Evolutionary conservation across 257 asterid genomes (phyloP), one percentile per base, ranked within the genome.

Genomic region (Solanum paucissectum): DNA sequence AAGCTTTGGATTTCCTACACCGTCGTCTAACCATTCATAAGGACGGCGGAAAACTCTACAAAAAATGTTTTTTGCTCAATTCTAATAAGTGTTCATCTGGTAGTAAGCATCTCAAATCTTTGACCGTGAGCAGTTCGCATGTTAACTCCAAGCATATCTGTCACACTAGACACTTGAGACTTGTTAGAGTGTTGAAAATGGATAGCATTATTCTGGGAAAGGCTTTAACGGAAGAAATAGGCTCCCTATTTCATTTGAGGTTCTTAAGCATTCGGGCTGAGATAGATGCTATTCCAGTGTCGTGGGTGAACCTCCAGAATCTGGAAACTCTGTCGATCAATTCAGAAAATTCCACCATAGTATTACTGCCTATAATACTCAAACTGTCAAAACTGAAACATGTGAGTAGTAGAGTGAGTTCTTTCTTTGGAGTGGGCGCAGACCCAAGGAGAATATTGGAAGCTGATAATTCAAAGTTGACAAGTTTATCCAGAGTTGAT

Each of bases 161-260:
- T 83, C 71, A 44, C 46, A 55, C 36, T 69, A n/a, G 76, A 86
- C 21, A 77, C 2, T 12, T 81, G 33, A 69, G 87, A 81, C 90
- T 79, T 55, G 25, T 91, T 10, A 55, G 87, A 83, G 89, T 88
- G 81, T 40, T 88, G 62, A 88, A 91, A 75, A 38, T 89, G 85
- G 36, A 33, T 18, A 33, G 4, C 21, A 23, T 23, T 44, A 0
- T 5, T 62, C 20, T 71, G 1, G 38, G 14, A 4, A 58, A 36
- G 7, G n/a, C 58, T 37, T 38, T 23, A 72, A 40, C 1, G 34
- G 5, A 37, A 5, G 87, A 85, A 36, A 38, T 85, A 14, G 69
- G 71, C 0, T 4, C 4, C 23, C 85, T 84, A 36, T 25, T 27
- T 40, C 66, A 40, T 60, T 62, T 88, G 36, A 88, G 73, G 25